Base-by-base conservation (phyloP, 352 stramenopile species). In the Pythium catenulatum region DNA sequence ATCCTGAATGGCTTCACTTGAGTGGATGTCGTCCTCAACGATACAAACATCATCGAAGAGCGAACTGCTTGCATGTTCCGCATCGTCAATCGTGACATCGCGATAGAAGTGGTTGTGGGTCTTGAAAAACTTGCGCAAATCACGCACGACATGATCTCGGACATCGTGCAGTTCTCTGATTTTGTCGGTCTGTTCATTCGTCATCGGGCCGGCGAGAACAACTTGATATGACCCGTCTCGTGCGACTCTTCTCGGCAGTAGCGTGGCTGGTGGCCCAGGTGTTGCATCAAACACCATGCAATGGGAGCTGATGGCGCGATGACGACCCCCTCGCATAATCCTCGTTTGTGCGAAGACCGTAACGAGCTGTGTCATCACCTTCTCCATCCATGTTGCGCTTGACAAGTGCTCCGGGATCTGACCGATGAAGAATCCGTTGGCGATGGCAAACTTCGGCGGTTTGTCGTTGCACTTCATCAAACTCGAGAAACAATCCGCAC, bases 241-340 rank as follows among this genome's bases (percentile, higher is more conserved):
- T 41, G 65, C 23, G n/a, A 74, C 23, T 45, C 32, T 32, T 4
- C 46, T 36, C 21, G 79, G 79, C 21, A 86, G 58, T 37, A 86
- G 27, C 14, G 79, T 80, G 1, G 81, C 81, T 1, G 74, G 36
- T 4, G 82, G 65, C 1, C 82, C 73, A 21, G 81, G 70, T 23
- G 72, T 87, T 0, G 80, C 58, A 30, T 87, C 80, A 73, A 82
- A 82, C n/a, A 45, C 46, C 36, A 87, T 43, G 37, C 80, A 82
- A 32, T 87, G 80, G 11, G 80, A 87, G 0, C 63, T 58, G n/a
- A 87, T 82, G 2, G 59, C 17, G 19, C 70, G 80, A 36, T 87
- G 80, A 8, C 25, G 4, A 4, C 80, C 80, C 14, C 80, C 80
- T 1, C 72, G 23, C 70, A 87, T 82, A 5, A 82, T 45, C 2